These are phyloP conservation scores for Mycena vulgaris DNA, from an alignment of 768 basidiomycete species.

Conservation along the genomic window DNA sequence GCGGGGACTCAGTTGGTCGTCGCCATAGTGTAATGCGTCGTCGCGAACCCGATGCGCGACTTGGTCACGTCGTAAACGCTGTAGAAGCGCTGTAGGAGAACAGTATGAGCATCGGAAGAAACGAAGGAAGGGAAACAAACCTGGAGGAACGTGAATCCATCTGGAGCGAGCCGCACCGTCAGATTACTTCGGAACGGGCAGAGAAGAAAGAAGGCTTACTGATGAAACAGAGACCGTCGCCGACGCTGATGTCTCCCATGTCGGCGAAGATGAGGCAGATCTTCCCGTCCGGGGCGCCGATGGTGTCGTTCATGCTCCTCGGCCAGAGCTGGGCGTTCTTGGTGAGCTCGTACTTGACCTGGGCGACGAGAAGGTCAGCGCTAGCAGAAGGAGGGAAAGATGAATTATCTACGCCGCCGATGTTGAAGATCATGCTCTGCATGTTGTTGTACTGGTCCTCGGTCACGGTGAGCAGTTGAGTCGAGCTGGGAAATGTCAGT, in stretches of 20 bases:
- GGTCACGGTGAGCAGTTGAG: constrained; percentile 70
- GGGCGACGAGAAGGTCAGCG: neutral
- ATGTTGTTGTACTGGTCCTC: constrained; percentile 62
- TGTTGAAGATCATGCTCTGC: constrained; percentile 67
- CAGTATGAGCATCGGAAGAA: no score
- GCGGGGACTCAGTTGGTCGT: constrained; percentile 26
- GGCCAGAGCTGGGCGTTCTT: constrained; percentile 82
- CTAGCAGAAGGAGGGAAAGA: neutral
- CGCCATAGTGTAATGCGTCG: constrained; percentile 41
- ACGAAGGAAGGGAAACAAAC: constrained; percentile 5
- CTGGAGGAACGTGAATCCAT: constrained; percentile 68
- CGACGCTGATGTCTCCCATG: constrained; percentile 60
- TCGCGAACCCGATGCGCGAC: constrained; percentile 56
- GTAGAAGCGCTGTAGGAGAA: constrained; percentile 71
- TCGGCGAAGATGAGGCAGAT: constrained; percentile 72
- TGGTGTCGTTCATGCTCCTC: constrained; percentile 64
- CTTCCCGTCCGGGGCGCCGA: constrained; percentile 64
- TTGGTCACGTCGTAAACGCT: constrained; percentile 64
- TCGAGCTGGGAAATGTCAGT: constrained; percentile 46
- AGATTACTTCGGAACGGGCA: neutral
- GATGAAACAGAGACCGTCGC: constrained; percentile 77
- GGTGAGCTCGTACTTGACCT: constrained; percentile 69
- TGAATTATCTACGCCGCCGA: constrained; percentile 55
- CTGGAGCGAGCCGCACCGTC: constrained; percentile 43
- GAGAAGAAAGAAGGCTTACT: constrained; percentile 52